Evolutionary conservation across 495 filamentous ascomycete genomes (phyloP).

Genomic region (Trichoderma erinaceum): DNA sequence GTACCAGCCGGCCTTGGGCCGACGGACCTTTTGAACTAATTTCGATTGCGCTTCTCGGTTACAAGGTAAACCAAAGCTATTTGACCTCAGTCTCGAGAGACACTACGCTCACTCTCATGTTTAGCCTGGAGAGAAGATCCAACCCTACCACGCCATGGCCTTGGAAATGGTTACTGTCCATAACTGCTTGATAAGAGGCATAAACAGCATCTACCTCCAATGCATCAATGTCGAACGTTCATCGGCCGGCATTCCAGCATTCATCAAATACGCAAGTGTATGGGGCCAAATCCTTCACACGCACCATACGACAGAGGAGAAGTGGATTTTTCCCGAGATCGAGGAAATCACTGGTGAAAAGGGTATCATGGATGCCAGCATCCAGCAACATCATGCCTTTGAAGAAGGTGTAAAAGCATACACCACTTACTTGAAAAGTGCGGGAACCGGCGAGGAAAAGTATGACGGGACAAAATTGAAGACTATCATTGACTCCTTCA

Average conservation of each 20-base stretch:
- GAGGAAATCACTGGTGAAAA: conserved; percentile 21
- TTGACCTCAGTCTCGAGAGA: not conserved
- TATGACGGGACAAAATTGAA: conserved; percentile 28
- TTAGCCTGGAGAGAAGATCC: conserved; percentile 13
- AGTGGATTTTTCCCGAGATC: conserved; percentile 23
- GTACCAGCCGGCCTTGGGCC: conserved; percentile 14
- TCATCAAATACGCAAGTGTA: conserved; percentile 29
- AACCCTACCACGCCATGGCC: conserved; percentile 19
- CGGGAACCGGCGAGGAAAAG: conserved; percentile 18
- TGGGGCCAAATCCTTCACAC: conserved; percentile 23
- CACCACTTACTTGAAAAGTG: conserved; percentile 20
- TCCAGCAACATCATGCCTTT: conserved; percentile 33
- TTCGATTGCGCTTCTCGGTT: not conserved
- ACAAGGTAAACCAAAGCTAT: not conserved
- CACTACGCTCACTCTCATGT: not conserved
- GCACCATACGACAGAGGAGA: conserved; percentile 29
- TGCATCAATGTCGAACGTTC: conserved; percentile 29
- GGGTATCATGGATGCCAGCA: conserved; percentile 25
- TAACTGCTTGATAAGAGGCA: conserved; percentile 37
- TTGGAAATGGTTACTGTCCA: conserved; percentile 38
- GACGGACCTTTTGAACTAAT: conserved; percentile 18
- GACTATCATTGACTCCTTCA: conserved; percentile 38
- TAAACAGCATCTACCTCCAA: conserved; percentile 44
- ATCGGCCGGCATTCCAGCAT: conserved; percentile 23
- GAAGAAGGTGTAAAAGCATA: conserved; percentile 27